Conservation (phyloP, 306 rosid genomes). For the Pterocarpus macrocarpus region DNA sequence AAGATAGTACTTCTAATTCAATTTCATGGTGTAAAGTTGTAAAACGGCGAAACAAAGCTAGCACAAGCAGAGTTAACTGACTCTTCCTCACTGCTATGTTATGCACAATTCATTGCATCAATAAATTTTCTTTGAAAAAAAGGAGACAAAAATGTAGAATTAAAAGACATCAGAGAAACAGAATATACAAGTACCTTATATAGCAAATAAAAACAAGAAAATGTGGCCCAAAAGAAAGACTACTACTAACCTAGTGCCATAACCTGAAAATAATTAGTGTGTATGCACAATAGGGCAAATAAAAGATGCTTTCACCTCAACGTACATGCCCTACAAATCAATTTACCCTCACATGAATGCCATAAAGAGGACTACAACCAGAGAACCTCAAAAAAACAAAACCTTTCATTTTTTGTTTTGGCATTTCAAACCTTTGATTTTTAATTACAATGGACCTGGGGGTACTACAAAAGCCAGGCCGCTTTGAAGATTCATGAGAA, state of each 20-base stretch:
- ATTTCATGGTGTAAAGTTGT: neutral
- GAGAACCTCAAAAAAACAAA: constrained; percentile 57
- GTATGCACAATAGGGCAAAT: constrained; percentile 39
- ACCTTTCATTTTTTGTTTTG: constrained; percentile 40
- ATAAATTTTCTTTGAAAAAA: neutral
- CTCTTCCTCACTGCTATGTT: neutral
- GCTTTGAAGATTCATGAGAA: constrained; percentile 64
- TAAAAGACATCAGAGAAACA: constrained; percentile 5
- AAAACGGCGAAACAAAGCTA: too few species aligned
- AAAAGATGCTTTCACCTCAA: constrained; percentile 52
- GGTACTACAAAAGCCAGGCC: constrained; percentile 64
- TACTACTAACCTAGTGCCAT: constrained; percentile 20
- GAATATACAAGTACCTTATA: constrained; percentile 24
- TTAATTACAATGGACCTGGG: constrained; percentile 75
- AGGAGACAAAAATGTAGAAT: neutral
- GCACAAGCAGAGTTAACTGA: neutral
- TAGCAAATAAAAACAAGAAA: constrained; percentile 5
- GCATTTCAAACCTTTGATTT: constrained; percentile 53
- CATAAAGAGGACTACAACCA: constrained; percentile 50
- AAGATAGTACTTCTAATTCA: neutral
- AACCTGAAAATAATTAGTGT: constrained; percentile 18
- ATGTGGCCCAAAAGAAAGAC: neutral
- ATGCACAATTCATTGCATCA: constrained; percentile 26
- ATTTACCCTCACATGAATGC: constrained; percentile 52
- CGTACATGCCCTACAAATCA: constrained; percentile 61